Conservation (phyloP, 148 eudicot genomes). For the Camellia japonica region DNA sequence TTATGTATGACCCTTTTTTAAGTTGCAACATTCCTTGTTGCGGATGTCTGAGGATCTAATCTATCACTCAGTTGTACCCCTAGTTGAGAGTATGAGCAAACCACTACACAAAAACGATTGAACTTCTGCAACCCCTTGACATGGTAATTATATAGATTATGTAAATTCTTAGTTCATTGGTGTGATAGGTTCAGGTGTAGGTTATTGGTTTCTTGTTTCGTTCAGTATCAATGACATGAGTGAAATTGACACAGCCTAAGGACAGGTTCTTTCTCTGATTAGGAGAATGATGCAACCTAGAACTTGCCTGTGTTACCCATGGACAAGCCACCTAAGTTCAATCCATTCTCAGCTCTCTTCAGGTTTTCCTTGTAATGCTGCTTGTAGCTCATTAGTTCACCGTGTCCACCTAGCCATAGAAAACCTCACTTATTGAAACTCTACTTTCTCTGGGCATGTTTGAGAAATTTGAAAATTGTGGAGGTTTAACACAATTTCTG, state of each 20-base stretch:
- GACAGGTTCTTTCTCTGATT: no score
- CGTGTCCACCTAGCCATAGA: neutral
- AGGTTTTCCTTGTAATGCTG: neutral
- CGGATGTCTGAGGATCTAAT: neutral
- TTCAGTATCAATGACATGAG: no score
- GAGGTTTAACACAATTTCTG: no score
- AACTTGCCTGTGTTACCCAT: neutral
- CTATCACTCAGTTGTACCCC: neutral
- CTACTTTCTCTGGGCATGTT: neutral
- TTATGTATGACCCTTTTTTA: neutral
- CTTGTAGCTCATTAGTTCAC: neutral
- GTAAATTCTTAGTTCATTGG: neutral
- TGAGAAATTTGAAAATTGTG: neutral
- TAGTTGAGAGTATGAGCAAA: conserved; percentile 5
- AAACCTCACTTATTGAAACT: no score
- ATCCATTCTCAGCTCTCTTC: neutral
- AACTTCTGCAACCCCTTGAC: neutral
- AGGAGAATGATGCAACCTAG: no score
- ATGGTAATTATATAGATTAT: neutral
- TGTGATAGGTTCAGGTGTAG: no score
- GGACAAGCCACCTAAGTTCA: no score
- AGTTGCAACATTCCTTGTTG: neutral
- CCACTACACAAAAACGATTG: neutral
- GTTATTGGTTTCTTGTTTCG: no score
- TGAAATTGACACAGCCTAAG: no score